Evolutionary conservation across 1,139 yeast genomes (phyloP).

Genomic region (Protomyces arabidopsidicola): DNA sequence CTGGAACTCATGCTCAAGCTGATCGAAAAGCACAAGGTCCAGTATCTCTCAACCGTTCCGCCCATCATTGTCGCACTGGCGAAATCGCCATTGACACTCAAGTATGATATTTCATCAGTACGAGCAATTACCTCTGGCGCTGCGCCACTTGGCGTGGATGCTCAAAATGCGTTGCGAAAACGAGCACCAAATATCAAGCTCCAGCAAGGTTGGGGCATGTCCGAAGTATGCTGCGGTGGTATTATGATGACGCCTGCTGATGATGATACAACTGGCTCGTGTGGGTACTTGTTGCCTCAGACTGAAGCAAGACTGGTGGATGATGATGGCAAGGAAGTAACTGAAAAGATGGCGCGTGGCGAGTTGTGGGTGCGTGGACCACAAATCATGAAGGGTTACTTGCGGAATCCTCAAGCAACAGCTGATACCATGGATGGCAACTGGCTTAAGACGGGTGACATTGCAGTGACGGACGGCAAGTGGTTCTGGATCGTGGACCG

Average conservation of each 20-base stretch:
- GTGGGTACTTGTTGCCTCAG: slow-evolving; percentile 48
- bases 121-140: slow-evolving; percentile 40
- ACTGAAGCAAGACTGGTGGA: slow-evolving; percentile 47
- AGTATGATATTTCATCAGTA: slow-evolving; percentile 34
- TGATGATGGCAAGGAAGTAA: slow-evolving; percentile 48
- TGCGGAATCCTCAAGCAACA: slow-evolving; percentile 54
- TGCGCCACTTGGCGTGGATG: slow-evolving; percentile 40
- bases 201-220: slow-evolving; percentile 26
- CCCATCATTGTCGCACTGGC: slow-evolving; percentile 42
- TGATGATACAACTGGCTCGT: slow-evolving; percentile 44
- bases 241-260: slow-evolving; percentile 28
- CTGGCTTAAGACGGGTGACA: slow-evolving; percentile 78
- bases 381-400: slow-evolving; percentile 60
- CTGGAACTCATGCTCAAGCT: slow-evolving; percentile 38
- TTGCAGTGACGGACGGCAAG: slow-evolving; percentile 52
- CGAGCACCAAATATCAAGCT: background rate
- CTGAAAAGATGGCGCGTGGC: slow-evolving; percentile 46
- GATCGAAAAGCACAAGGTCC: slow-evolving; percentile 36
- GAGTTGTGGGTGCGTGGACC: slow-evolving; percentile 70
- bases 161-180: slow-evolving; percentile 34
- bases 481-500: slow-evolving; percentile 57
- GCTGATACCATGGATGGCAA: slow-evolving; percentile 51
- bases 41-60: slow-evolving; percentile 40
- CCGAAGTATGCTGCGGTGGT: slow-evolving; percentile 55
- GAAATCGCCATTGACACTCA: slow-evolving; percentile 38